Evolutionary conservation across 2,329 filamentous ascomycete species (phyloP), one percentile per base, ranked within the genome.

Genomic region (Colletotrichum kahawae): DNA sequence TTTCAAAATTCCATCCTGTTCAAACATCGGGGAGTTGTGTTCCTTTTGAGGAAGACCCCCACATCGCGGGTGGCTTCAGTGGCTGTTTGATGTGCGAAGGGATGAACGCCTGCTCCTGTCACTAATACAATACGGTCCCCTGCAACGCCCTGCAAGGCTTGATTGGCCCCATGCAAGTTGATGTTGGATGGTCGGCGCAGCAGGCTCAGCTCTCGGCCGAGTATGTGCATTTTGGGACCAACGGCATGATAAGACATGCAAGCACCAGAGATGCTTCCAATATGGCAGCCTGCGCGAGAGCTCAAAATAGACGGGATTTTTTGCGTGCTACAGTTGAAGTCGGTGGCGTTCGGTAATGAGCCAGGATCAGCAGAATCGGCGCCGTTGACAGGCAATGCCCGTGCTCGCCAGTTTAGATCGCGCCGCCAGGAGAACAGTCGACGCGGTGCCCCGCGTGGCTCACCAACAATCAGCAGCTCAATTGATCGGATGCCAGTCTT

Each of bases 41-140:
- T 18, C 14, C 36, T 65, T 65, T 65, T 51, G 18, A 31, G 29
- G 16, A 29, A 29, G 14, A 21, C 31, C 36, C 24, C 36, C 24
- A 21, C 24, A 65, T 65, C 36, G n/a, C 24, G 62, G 13, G 36
- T 16, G 14, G 24, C 6, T 33, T 65, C 27, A 18, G 62, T 65
- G 27, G 36, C 16, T 48, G 62, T 65, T 65, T 65, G 62, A 65
- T 65, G 62, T 31, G 62, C 36, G 14, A 51, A 65, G 34, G 62
- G 65, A 67, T 31, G 51, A 31, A 43, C 24, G 21, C 29, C 51
- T 31, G 36, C 18, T 27, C 5, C 21, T 9, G n/a, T 21, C 0
- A 12, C 59, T 7, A n/a, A n/a, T n/a, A 63, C 59, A 21, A 21
- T 38, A 6, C n/a, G 62, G 36, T 63, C 13, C 29, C 18, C 13